Evolutionary conservation across 257 asterid species (phyloP).

Genomic region (Anisodus acutangulus): DNA sequence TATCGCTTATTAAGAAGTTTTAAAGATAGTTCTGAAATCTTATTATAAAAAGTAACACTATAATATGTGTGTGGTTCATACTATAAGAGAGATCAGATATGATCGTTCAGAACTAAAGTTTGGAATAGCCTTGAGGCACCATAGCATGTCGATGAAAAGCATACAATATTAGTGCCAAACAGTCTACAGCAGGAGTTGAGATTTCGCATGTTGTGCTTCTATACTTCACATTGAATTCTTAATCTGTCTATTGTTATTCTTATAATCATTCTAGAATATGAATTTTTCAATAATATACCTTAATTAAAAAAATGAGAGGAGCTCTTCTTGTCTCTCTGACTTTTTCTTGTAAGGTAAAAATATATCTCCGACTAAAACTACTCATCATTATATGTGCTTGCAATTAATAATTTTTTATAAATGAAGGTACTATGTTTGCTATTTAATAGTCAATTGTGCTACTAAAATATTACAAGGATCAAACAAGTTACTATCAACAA

Average conservation of each 20-base stretch:
- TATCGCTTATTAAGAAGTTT: background rate
- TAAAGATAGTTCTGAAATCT: constrained; percentile 14
- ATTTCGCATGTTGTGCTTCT: constrained; percentile 15
- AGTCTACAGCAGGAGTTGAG: constrained; percentile 15
- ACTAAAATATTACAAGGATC: background rate
- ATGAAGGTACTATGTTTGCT: background rate
- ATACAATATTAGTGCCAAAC: constrained; percentile 13
- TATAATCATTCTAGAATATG: background rate
- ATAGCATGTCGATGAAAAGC: constrained; percentile 14
- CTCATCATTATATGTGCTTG: background rate
- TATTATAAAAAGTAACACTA: background rate
- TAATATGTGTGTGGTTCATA: background rate
- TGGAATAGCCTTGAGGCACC: constrained; percentile 4
- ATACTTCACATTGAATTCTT: background rate
- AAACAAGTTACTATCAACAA: background rate
- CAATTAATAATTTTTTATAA: background rate
- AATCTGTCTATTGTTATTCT: background rate
- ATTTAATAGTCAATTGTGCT: background rate
- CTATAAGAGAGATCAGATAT: background rate
- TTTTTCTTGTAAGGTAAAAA: background rate
- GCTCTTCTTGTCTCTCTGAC: background rate
- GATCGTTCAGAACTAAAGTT: background rate
- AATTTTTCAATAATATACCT: background rate
- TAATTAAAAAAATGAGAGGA: background rate
- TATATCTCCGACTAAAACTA: background rate